These are phyloP conservation scores for Yamadazyma dendronema DNA, from an alignment of 1,139 yeast species.

Conservation along the genomic window DNA sequence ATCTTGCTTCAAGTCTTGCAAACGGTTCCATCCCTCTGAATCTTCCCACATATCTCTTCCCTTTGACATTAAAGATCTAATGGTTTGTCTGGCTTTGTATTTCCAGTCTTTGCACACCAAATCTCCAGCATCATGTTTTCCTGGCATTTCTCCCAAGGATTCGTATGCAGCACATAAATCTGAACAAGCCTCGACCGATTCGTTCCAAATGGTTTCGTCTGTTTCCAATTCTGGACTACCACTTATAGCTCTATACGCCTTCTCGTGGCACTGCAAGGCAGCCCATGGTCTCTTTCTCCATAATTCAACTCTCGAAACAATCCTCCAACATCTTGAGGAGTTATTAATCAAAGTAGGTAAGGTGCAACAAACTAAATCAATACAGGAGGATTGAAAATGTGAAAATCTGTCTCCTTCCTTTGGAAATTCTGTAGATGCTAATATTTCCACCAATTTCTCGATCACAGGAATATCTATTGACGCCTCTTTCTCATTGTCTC, in stretches of 20 bases:
- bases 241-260: conserved; percentile 73
- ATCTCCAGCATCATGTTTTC: conserved; percentile 81
- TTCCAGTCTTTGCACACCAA: conserved; percentile 90
- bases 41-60: conserved; percentile 82
- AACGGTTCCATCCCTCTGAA: conserved; percentile 70
- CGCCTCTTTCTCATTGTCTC: conserved; percentile 55
- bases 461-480: conserved; percentile 75
- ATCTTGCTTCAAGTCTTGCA: conserved; percentile 54
- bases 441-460: conserved; percentile 68
- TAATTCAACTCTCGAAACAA: conserved; percentile 77
- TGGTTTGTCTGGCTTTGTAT: conserved; percentile 71
- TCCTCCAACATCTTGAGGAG: conserved; percentile 77
- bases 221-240: conserved; percentile 65
- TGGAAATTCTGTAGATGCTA: conserved; percentile 55
- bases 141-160: conserved; percentile 81
- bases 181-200: conserved; percentile 74
- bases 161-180: conserved; percentile 88
- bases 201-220: conserved; percentile 67
- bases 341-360: conserved; percentile 70
- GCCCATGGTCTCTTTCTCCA: conserved; percentile 91
- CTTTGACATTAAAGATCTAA: conserved; percentile 74
- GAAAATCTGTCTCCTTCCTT: conserved; percentile 38
- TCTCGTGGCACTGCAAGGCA: conserved; percentile 81
- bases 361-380: conserved; percentile 64
- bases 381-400: conserved; percentile 64